phyloP scores from a whole-genome alignment of 148 eudicot species.

The Silene latifolia region DNA sequence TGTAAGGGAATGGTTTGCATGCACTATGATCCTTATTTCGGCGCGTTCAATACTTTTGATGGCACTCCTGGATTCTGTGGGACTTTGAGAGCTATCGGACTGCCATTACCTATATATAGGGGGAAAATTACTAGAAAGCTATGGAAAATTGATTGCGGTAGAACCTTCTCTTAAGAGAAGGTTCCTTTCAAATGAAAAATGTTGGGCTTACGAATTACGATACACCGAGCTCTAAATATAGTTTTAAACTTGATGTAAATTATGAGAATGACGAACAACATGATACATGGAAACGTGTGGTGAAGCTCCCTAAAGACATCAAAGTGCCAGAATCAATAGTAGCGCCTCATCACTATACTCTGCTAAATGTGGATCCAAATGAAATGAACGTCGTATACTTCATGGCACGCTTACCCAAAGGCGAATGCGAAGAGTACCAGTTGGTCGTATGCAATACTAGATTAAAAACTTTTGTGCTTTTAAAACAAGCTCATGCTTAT shows the following conservation, averaged over 20 bases:
- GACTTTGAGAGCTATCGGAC: constrained; percentile 4
- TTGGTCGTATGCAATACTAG: not conserved
- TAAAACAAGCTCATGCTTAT: not conserved
- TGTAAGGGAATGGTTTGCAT: constrained; percentile 7
- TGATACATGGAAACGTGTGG: not conserved
- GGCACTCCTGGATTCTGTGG: not conserved
- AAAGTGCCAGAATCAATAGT: not conserved
- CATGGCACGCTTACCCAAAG: not conserved
- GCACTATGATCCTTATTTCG: not conserved
- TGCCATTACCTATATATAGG: not conserved
- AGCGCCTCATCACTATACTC: not conserved
- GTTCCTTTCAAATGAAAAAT: not conserved
- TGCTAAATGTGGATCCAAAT: not conserved
- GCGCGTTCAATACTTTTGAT: constrained; percentile 1
- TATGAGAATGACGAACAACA: not conserved
- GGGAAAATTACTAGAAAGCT: not conserved
- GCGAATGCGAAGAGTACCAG: not conserved
- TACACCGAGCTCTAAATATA: no score
- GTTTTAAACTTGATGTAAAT: no score
- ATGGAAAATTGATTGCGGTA: not conserved
- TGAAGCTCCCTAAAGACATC: not conserved
- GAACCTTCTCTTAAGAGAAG: not conserved
- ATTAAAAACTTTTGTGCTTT: not conserved
- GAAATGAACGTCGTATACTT: no score
- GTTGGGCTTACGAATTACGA: not conserved